Evolutionary conservation across 768 basidiomycete species (phyloP).

Genomic region (Lactarius sanguifluus): DNA sequence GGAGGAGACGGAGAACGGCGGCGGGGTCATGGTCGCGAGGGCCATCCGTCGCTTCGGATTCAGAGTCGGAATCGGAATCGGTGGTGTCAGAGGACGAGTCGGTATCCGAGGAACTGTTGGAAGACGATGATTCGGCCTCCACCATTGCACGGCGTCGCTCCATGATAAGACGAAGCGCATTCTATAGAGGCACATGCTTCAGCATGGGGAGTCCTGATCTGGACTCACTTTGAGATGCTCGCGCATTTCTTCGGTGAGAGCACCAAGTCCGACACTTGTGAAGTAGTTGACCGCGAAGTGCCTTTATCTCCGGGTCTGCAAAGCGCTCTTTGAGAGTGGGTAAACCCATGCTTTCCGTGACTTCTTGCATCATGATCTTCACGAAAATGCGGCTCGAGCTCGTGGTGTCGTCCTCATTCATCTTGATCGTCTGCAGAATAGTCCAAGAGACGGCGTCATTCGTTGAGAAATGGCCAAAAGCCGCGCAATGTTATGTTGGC

Average conservation of each 20-base stretch:
- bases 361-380: constrained; percentile 94
- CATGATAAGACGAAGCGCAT: constrained; percentile 90
- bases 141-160: constrained; percentile 89
- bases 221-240: constrained; percentile 83
- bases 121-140: constrained; percentile 58
- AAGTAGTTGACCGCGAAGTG: constrained; percentile 95
- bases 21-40: constrained; percentile 32
- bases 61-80: constrained; percentile 42
- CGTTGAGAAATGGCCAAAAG: constrained; percentile 93
- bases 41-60: constrained; percentile 40
- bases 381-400: constrained; percentile 95
- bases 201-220: not conserved
- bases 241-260: constrained; percentile 93
- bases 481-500: constrained; percentile 92
- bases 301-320: constrained; percentile 78
- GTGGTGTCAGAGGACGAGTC: constrained; percentile 44
- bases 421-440: constrained; percentile 76
- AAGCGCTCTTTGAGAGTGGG: constrained; percentile 86
- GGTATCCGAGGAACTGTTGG: constrained; percentile 39
- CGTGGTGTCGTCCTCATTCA: constrained; percentile 98
- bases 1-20: constrained; percentile 40
- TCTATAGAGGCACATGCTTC: constrained; percentile 46
- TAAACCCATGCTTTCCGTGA: constrained; percentile 92
- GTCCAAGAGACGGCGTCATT: constrained; percentile 92
- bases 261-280: constrained; percentile 89